Evolutionary conservation across 371 early-diverging fungal species (phyloP), one percentile per base, ranked within the genome.

Genomic region (Rhizopus delemar): DNA sequence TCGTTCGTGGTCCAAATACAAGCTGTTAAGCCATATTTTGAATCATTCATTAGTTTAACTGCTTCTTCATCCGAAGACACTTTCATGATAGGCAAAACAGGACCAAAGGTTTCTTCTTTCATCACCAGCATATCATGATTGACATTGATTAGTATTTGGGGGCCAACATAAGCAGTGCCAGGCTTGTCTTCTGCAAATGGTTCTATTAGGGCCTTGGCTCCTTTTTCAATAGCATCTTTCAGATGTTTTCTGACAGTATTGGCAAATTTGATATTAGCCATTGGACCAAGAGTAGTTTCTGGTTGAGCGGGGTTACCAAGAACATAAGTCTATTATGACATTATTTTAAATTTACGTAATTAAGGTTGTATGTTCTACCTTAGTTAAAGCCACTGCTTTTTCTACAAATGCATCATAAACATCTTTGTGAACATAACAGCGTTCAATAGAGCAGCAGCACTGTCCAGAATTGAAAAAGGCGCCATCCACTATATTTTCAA

Each of bases 41-140:
- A 85, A 65, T 94, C 93, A 60, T 94, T 94, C 89, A 92, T 92
- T 33, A 88, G 64, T 7, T 63, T 60, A 34, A 94, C 74, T 4
- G 93, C 93, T 66, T 93, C 91, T 9, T 88, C 82, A 60, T 91
- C 92, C 13, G 84, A 84, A 16, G 73, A 56, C 2, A 92, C 87
- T 62, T 81, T 64, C 86, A 91, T 87, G 46, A 94, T 86, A 3
- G 86, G 88, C 45, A 92, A 82, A 16, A 92, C 85, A 35, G 94
- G 94, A 0, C 93, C 94, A 81, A 94, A 94, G 8, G 91, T 89
- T 70, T 94, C 94, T 60, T 93, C 92, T 15, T 66, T 86, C 92
- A 92, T 91, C 31, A 93, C 75, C 8, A 69, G 72, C 93, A 92
- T 92, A 35, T 68, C 59, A 59, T 92, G 90, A 53, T 85, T 78